Evolutionary conservation across 2,329 filamentous ascomycete genomes (phyloP).

Genomic region (Alternaria gansuensis): DNA sequence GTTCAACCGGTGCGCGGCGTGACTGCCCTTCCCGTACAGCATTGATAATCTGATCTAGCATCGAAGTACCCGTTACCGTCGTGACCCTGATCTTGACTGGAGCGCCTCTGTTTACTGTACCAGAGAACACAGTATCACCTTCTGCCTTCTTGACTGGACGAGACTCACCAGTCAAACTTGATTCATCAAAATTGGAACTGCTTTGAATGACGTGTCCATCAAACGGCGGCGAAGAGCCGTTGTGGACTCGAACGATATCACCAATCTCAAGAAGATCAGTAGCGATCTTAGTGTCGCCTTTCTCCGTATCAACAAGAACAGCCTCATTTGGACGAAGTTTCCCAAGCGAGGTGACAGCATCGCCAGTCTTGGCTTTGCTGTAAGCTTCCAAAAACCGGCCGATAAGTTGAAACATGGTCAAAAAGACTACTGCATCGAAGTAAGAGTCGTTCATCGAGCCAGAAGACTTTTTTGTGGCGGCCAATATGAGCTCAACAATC

Average conservation of each 20-base stretch:
- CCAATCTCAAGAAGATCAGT: slow-evolving; percentile 71
- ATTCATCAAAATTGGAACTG: slow-evolving; percentile 82
- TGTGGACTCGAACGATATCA: slow-evolving; percentile 71
- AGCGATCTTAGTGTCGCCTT: slow-evolving; percentile 58
- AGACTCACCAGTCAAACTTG: slow-evolving; percentile 85
- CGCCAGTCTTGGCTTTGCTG: slow-evolving; percentile 88
- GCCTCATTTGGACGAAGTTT: slow-evolving; percentile 81
- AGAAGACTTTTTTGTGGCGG: slow-evolving; percentile 53
- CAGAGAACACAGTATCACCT: slow-evolving; percentile 74
- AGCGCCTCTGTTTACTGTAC: slow-evolving; percentile 75
- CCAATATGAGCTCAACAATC: slow-evolving; percentile 75
- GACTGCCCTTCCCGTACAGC: slow-evolving; percentile 81
- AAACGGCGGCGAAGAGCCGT: slow-evolving; percentile 84
- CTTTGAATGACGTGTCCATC: slow-evolving; percentile 71
- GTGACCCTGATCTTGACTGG: slow-evolving; percentile 71
- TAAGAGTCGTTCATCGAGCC: slow-evolving; percentile 63
- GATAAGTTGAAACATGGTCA: slow-evolving; percentile 85
- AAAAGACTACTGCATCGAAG: slow-evolving; percentile 91
- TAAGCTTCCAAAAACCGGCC: slow-evolving; percentile 83
- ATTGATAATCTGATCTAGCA: slow-evolving; percentile 82
- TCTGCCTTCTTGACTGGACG: slow-evolving; percentile 69
- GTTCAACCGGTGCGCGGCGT: slow-evolving; percentile 76
- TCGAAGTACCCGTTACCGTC: slow-evolving; percentile 71
- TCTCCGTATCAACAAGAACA: slow-evolving; percentile 66
- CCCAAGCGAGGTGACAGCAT: slow-evolving; percentile 81